phyloP scores from a whole-genome alignment of 768 basidiomycete species.

The Amanita fuliginea region DNA sequence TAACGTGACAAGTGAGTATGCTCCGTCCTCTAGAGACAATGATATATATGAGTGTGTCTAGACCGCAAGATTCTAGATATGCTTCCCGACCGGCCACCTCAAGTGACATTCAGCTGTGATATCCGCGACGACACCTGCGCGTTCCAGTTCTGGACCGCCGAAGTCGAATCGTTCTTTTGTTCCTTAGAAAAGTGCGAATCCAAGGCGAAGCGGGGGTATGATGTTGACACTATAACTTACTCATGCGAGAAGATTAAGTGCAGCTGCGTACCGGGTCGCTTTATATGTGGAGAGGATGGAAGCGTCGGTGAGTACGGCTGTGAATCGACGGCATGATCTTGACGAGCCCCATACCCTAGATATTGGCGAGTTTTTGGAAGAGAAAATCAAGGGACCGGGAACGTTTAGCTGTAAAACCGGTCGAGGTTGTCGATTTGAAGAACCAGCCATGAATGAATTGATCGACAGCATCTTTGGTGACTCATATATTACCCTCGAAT shows the following conservation, averaged over 20 bases:
- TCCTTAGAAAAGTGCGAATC: constrained; percentile 63
- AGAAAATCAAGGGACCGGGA: constrained; percentile 88
- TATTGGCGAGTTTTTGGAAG: constrained; percentile 85
- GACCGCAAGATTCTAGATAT: constrained; percentile 87
- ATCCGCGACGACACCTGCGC: constrained; percentile 51
- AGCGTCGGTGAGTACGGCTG: constrained; percentile 63
- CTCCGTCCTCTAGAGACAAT: not conserved
- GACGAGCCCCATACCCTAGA: constrained; percentile 32
- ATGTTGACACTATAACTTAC: constrained; percentile 66
- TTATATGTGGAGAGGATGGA: constrained; percentile 93
- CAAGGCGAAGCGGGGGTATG: constrained; percentile 34
- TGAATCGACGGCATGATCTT: not conserved
- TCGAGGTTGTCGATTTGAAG: constrained; percentile 80
- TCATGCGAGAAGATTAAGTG: constrained; percentile 79
- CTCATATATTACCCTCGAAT: constrained; percentile 75
- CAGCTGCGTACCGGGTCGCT: constrained; percentile 85
- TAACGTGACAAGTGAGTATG: constrained; percentile 83
- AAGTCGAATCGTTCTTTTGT: constrained; percentile 95
- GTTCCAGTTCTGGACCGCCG: constrained; percentile 98
- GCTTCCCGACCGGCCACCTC: constrained; percentile 77
- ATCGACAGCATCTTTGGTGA: constrained; percentile 95
- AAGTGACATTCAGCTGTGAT: constrained; percentile 94
- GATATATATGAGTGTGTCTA: too few species aligned
- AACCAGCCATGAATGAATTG: constrained; percentile 93
- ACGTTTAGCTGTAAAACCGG: constrained; percentile 68